A percentile compares a stretch with the other conserved stretches of the same genome.
phyloP scores from a whole-genome alignment of 2,329 filamentous ascomycete genomes.

The Botrytis paeoniae region DNA sequence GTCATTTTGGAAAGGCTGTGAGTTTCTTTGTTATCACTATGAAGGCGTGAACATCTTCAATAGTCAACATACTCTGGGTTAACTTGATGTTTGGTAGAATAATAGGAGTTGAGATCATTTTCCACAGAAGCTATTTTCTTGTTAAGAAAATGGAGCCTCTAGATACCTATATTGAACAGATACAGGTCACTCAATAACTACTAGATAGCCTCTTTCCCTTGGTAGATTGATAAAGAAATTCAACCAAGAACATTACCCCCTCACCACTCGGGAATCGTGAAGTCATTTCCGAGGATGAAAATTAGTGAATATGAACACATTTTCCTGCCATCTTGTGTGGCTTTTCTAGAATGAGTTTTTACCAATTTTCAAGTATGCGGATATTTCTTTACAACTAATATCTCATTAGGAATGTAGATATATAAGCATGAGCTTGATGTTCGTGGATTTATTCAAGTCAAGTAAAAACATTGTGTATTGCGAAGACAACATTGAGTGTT shows the following conservation, averaged over 20 bases:
- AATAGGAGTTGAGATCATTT: no score
- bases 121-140: background rate
- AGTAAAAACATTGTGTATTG: background rate
- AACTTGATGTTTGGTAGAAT: background rate
- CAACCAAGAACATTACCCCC: background rate
- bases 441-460: background rate
- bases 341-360: background rate
- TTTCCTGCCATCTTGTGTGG: background rate
- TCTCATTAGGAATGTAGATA: no score
- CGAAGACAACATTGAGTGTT: background rate
- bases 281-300: background rate
- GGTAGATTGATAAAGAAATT: background rate
- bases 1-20: background rate
- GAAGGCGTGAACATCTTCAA: background rate
- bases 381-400: no score
- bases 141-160: background rate
- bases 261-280: background rate
- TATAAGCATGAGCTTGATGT: no score
- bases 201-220: background rate
- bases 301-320: background rate
- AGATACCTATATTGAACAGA: background rate
- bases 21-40: background rate
- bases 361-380: no score
- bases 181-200: background rate
- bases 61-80: background rate